Base-by-base conservation (phyloP, 2,329 filamentous ascomycete species). In the Nigrospora osmanthi region DNA sequence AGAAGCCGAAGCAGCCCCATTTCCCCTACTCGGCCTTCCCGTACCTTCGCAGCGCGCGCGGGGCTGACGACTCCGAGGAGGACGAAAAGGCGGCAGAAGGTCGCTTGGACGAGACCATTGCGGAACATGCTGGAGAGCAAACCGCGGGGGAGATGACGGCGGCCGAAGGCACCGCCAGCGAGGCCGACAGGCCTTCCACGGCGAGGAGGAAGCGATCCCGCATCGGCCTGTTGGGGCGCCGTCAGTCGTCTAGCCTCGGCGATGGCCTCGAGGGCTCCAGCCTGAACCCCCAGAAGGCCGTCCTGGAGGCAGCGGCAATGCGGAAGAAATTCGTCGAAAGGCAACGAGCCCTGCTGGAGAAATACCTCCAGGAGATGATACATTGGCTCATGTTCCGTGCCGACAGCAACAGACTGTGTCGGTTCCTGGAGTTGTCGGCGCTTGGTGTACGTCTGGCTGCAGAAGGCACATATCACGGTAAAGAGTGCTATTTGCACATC, bases 381-480 rank as follows among this genome's bases (percentile, higher is more conserved):
- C 83, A 88, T 44, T 97, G 91, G 78, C 81, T 98, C 56, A 97
- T 98, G 66, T 98, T 98, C 68, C 81, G 91, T 38, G 83, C 93
- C 7, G 91, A 97, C 64, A 96, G 89, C 67, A 97, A 96, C 58
- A 82, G 93, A 11, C 73, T 98, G 4, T 98, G 93, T 68, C 93
- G 94, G 52, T 98, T 98, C 62, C 72, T 98, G 2, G 93, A 98
- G 62, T 72, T 98, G 10, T 98, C 93, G 16, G 91, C 94, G 1
- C 74, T 98, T 6, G 93, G 93, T 17, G 89, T 98, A 41, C 83
- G 94, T 40, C 78, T 98, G 41, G 93, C 93, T 19, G 89, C 91
- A 0, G 94, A 98, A 65, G 90, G 89, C 28, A 95, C 90, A 56
- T 97, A 96, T 57, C 93, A 98, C 60, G 94, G 93, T 47, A 98